Conservation (phyloP, 2,329 filamentous ascomycete species). For the Paracorniculantispora psalliotae region DNA sequence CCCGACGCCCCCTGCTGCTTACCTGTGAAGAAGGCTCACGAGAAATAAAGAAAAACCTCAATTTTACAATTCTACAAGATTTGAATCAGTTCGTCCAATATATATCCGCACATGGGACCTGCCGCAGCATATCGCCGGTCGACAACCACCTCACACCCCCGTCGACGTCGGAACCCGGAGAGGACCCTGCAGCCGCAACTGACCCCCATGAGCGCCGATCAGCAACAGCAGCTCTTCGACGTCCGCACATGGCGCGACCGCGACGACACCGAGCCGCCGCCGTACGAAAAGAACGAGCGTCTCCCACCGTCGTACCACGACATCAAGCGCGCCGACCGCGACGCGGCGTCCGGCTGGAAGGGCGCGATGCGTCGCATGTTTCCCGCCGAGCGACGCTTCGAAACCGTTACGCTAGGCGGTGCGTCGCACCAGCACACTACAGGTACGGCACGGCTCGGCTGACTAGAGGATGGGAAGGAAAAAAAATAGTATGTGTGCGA, state of each 20-base stretch:
- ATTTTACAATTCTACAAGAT: not conserved
- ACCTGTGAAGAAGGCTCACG: not conserved
- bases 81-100: too few species aligned
- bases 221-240: not conserved
- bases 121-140: too few species aligned
- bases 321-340: not conserved
- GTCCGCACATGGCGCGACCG: not conserved
- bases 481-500: not conserved
- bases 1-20: not conserved
- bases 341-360: constrained; percentile 2
- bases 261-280: not conserved
- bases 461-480: not conserved
- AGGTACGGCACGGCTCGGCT: not conserved
- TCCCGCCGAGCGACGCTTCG: constrained; percentile 4
- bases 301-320: constrained; percentile 8
- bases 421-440: not conserved
- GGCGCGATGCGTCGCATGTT: constrained; percentile 5
- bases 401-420: constrained; percentile 9
- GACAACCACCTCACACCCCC: too few species aligned
- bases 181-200: not conserved
- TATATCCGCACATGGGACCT: too few species aligned
- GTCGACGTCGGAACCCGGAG: too few species aligned
- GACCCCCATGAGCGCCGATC: not conserved
- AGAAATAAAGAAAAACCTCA: not conserved
- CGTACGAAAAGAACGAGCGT: constrained; percentile 8